Conservation (phyloP, 768 basidiomycete species). For the Kwoniella europaea region DNA sequence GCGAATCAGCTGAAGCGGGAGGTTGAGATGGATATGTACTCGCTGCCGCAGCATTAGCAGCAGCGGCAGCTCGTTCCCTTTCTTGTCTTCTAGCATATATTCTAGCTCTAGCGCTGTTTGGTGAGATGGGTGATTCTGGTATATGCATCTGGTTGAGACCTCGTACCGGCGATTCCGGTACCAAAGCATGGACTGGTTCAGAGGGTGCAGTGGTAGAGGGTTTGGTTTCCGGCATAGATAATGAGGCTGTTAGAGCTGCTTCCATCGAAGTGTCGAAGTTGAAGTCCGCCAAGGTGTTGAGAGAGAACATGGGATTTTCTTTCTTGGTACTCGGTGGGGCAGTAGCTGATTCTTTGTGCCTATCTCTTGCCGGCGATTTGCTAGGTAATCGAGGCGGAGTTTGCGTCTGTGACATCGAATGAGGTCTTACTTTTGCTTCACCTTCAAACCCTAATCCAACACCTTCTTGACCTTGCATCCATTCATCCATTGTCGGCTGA, state of each 20-base stretch:
- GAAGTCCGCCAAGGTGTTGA: constrained; percentile 40
- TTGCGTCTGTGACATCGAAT: background rate
- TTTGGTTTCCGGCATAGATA: constrained; percentile 32
- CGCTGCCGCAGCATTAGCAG: constrained; percentile 1
- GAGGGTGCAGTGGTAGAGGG: background rate
- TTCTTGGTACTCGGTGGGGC: constrained; percentile 4
- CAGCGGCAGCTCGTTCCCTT: constrained; percentile 23
- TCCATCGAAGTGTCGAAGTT: constrained; percentile 47
- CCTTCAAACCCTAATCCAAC: constrained; percentile 53
- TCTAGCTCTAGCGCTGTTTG: constrained; percentile 38
- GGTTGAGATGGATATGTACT: background rate
- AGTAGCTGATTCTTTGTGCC: constrained; percentile 61
- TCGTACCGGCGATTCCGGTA: constrained; percentile 17
- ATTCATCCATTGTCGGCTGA: constrained; percentile 12
- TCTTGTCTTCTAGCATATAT: constrained; percentile 42
- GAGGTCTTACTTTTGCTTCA: background rate
- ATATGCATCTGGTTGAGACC: background rate
- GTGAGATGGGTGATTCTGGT: constrained; percentile 23
- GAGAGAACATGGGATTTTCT: constrained; percentile 20
- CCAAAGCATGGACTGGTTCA: background rate
- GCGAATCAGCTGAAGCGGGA: constrained; percentile 46
- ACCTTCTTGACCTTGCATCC: constrained; percentile 52
- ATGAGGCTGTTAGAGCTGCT: constrained; percentile 43
- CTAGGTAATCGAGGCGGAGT: constrained; percentile 11
- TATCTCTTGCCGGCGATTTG: constrained; percentile 5